Evolutionary conservation across 2,329 filamentous ascomycete genomes (phyloP), one percentile per base, ranked within the genome.

Genomic region (Phialemonium atrogriseum): DNA sequence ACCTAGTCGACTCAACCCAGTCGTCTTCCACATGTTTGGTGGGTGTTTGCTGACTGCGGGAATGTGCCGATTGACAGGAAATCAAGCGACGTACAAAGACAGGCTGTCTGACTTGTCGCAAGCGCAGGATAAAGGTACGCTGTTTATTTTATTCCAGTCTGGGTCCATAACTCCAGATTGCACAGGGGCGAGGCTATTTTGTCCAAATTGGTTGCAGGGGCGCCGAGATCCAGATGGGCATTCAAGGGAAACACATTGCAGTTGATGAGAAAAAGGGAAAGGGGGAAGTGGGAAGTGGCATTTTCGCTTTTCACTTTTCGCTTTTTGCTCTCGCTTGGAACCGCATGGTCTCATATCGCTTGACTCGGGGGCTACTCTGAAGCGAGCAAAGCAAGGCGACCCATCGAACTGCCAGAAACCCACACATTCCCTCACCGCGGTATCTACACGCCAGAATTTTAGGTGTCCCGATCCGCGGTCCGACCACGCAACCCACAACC

Each of bases 71-170:
- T 34, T 29, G 42, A 45, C 50, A 77, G 72, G 72, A 77, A 51
- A 77, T 77, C 47, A 77, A 76, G 52, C 66, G 72, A 39, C 66
- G 72, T 44, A 77, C 72, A 27, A 77, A 77, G 52, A 77, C 72
- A 2, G 72, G 72, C n/a, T 77, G 72, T 43, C 53, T 77, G 50
- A 77, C 72, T 26, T 77, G 72, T 53, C 68, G 72, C 35, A 75
- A 74, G 48, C 64, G 72, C 44, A 62, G 72, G 44, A 76, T 77
- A 50, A 77, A 77, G 71, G 72, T 76, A 55, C 51, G 69, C 60
- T 35, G 34, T 29, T 43, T n/a, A n/a, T n/a, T n/a, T n/a, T n/a
- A n/a, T n/a, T n/a, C n/a, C n/a, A n/a, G n/a, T n/a, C n/a, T n/a
- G n/a, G n/a, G n/a, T n/a, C n/a, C n/a, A n/a, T n/a, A n/a, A n/a